Percentiles rank a stretch among this genome's conserved stretches.
Evolutionary conservation across 2,329 filamentous ascomycete species (phyloP).

Genomic region (Xylariaceae sp.): DNA sequence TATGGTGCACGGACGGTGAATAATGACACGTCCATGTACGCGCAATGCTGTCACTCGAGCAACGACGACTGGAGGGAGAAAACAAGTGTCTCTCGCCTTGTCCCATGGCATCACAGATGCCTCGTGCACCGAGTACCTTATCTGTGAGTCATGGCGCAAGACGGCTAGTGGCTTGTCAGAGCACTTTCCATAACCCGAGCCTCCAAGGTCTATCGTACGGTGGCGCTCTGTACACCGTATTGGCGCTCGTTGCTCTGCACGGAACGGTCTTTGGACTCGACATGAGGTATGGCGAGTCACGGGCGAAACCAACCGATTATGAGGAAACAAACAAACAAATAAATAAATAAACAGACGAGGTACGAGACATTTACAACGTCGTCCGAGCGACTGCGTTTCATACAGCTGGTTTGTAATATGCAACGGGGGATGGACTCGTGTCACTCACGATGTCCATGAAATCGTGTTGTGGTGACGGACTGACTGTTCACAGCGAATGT

Average conservation of each 20-base stretch:
- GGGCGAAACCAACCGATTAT: neutral
- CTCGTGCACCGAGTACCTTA: neutral
- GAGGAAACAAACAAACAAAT: neutral
- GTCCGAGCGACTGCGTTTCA: neutral
- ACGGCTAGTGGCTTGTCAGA: neutral
- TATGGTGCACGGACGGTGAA: slow-evolving; percentile 2
- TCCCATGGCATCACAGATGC: neutral
- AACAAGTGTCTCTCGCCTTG: neutral
- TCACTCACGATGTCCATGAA: neutral
- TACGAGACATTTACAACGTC: neutral
- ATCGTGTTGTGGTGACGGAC: neutral
- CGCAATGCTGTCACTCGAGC: neutral
- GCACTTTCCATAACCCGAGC: neutral
- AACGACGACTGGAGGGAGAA: neutral
- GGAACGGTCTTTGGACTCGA: neutral
- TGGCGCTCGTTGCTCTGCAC: neutral
- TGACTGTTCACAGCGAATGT: neutral
- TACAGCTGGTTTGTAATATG: neutral
- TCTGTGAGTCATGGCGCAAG: neutral
- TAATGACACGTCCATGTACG: neutral
- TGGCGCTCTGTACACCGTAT: neutral
- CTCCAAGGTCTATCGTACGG: neutral
- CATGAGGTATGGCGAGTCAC: neutral
- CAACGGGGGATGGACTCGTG: neutral
- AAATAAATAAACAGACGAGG: neutral